These are phyloP conservation scores for Melanogaster broomeanus DNA, from an alignment of 768 basidiomycete genomes.

Conservation along the genomic window DNA sequence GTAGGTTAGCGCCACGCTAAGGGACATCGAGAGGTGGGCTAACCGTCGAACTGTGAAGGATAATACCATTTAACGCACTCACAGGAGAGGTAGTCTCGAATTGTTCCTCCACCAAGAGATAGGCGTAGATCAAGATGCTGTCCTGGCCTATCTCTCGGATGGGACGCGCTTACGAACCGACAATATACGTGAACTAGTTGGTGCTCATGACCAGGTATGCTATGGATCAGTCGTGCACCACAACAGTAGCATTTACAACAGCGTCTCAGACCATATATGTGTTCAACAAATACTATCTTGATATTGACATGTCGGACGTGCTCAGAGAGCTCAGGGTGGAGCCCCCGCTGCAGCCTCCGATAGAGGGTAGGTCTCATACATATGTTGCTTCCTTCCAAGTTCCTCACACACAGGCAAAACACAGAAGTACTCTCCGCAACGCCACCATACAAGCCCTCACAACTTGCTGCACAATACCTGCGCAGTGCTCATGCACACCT, in stretches of 20 bases:
- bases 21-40: constrained; percentile 75
- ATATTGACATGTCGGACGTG: constrained; percentile 66
- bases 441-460: constrained; percentile 69
- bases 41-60: constrained; percentile 1
- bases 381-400: neutral
- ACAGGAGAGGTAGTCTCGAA: constrained; percentile 69
- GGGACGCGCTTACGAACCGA: constrained; percentile 69
- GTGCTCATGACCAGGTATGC: constrained; percentile 72
- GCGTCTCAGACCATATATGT: constrained; percentile 66
- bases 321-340: constrained; percentile 62
- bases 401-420: neutral
- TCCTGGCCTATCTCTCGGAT: constrained; percentile 79
- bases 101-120: constrained; percentile 70
- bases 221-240: neutral
- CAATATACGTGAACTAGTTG: constrained; percentile 76
- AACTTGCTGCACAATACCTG: constrained; percentile 66
- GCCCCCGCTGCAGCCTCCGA: constrained; percentile 63
- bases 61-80: constrained; percentile 6
- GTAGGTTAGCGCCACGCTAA: constrained; percentile 59
- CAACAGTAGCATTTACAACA: constrained; percentile 11
- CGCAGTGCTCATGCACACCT: constrained; percentile 64
- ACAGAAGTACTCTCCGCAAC: constrained; percentile 64
- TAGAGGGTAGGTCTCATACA: constrained; percentile 55
- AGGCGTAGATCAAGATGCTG: constrained; percentile 66
- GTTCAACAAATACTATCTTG: constrained; percentile 81